Evolutionary conservation across 2,329 filamentous ascomycete species (phyloP), one percentile per base, ranked within the genome.

Genomic region (Verticillium longisporum): DNA sequence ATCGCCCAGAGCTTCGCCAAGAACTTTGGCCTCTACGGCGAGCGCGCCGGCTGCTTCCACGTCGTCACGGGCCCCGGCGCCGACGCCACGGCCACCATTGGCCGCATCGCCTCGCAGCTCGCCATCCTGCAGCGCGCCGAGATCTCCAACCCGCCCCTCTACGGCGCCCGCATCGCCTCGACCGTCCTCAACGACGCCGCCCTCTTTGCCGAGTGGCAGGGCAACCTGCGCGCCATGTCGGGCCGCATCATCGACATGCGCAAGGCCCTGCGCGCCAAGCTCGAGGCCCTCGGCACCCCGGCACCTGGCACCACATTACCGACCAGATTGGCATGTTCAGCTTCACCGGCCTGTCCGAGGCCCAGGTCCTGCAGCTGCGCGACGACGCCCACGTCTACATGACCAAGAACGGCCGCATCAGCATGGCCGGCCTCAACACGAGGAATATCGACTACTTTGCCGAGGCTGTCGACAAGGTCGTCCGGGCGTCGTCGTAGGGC

Each of bases 311-410:
- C 72, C 95, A 99, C 78, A 96, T 99, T 74, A 97, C 93, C 15
- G 91, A 96, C 70, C 95, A 99, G 83, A 99, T 99, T 72, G 95
- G 95, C 79, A 99, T 99, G 95, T 99, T 99, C 80, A 94, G 89
- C 75, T 99, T 96, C 75, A 96, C 91, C 1, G 91, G 91, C 13
- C 77, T 96, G 73, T 84, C 75, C 13, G 89, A 92, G 77, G 73
- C 84, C 64, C 91, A 95, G 73, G 91, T 94, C 7, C 68, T 83
- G 67, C 86, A 85, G 77, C 78, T 95, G 64, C 83, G 88, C 59
- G 80, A 86, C 63, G 84, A 90, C 58, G 85, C 81, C 62, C 91
- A 95, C 74, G 82, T 95, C 60, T 95, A 95, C 78, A 93, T 94
- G 85, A 98, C 94, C 67, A 97, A 97, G 85, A 99, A 99, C 72